A percentile compares a stretch with the other conserved stretches of the same genome.
Conservation (phyloP, 1,284 basidiomycete genomes). For the Cystobasidiaceae sp. region DNA sequence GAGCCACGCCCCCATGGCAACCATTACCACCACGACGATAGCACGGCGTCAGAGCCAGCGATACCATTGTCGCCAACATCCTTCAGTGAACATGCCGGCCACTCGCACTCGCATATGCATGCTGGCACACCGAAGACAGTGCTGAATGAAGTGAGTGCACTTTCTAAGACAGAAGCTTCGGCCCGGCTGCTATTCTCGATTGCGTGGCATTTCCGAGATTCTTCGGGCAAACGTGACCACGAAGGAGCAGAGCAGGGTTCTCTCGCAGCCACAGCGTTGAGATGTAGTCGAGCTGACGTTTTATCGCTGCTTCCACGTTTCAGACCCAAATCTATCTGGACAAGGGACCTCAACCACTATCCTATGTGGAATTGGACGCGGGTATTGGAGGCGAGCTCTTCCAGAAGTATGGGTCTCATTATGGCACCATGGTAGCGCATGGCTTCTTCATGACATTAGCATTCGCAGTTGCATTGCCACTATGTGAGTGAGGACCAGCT, state of each 20-base stretch:
- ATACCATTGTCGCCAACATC: too few species aligned
- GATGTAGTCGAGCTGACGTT: too few species aligned
- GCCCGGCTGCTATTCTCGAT: conserved; percentile 1
- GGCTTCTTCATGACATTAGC: conserved; percentile 14
- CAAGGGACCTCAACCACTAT: conserved; percentile 6
- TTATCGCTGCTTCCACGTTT: background rate
- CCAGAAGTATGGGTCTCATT: conserved; percentile 9
- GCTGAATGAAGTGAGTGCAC: conserved; percentile 8
- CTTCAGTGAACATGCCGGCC: too few species aligned
- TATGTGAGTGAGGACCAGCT: too few species aligned
- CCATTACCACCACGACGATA: too few species aligned
- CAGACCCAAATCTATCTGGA: background rate
- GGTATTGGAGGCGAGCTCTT: conserved; percentile 1
- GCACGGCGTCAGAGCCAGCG: too few species aligned
- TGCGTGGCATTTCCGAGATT: background rate
- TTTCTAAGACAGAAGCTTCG: background rate
- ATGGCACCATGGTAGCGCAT: conserved; percentile 9
- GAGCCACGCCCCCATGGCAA: too few species aligned
- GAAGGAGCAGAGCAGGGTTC: too few species aligned
- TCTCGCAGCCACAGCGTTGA: too few species aligned
- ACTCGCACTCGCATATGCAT: conserved; percentile 19
- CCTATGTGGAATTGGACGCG: conserved; percentile 9
- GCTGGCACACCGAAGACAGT: conserved; percentile 13
- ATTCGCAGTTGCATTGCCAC: conserved; percentile 5
- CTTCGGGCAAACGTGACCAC: too few species aligned